Conservation (phyloP, 129 eudicot species). For the Arctium lappa region DNA sequence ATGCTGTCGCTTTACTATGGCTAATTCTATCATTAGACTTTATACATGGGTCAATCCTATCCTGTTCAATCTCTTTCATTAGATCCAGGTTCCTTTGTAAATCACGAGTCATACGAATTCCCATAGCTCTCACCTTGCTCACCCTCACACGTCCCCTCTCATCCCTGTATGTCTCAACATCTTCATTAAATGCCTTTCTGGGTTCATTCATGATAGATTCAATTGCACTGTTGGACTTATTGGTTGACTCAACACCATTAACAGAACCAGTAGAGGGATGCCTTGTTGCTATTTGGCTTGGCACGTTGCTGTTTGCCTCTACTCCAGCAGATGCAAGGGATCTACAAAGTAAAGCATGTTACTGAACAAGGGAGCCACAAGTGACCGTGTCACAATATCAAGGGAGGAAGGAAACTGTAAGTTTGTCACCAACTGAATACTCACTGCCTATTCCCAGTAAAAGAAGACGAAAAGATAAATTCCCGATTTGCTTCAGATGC, state of each 20-base stretch:
- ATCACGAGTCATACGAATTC: conserved; percentile 95
- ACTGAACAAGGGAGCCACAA: neutral
- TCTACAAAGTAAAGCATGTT: conserved; percentile 34
- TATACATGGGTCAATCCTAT: conserved; percentile 14
- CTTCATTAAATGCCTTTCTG: conserved; percentile 43
- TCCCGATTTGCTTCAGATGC: conserved; percentile 95
- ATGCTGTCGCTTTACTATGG: neutral
- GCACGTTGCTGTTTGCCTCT: conserved; percentile 32
- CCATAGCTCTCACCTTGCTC: conserved; percentile 83
- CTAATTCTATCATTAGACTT: conserved; percentile 4
- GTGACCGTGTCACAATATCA: neutral
- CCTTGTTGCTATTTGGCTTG: conserved; percentile 37
- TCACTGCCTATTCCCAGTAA: conserved; percentile 79
- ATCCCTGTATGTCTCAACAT: conserved; percentile 76
- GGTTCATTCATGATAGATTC: conserved; percentile 40
- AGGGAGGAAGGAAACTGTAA: neutral
- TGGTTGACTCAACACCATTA: conserved; percentile 19
- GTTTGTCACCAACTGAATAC: conserved; percentile 23
- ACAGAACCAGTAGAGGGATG: conserved; percentile 25
- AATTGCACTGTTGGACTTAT: conserved; percentile 30
- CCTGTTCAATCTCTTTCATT: conserved; percentile 74
- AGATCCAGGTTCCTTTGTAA: conserved; percentile 84
- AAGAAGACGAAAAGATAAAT: conserved; percentile 79
- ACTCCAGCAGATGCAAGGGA: conserved; percentile 70
- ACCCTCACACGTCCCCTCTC: conserved; percentile 76